A percentile compares a stretch with the other conserved stretches of the same genome.
phyloP scores from a whole-genome alignment of 148 eudicot species.

The Beta vulgaris region DNA sequence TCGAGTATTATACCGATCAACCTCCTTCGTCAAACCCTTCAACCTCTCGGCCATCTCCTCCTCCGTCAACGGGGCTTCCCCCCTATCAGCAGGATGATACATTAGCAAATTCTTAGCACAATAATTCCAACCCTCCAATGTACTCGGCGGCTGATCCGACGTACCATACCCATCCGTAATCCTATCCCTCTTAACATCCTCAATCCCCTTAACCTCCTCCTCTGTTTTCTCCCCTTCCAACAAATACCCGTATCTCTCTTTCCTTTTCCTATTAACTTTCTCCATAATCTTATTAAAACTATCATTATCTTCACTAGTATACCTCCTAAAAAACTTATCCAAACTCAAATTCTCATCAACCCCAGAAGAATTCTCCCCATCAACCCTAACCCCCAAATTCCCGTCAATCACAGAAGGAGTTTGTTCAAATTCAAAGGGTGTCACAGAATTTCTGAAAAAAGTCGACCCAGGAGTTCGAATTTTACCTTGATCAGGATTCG shows the following conservation, averaged over 20 bases:
- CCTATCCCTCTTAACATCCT: slow-evolving; percentile 61
- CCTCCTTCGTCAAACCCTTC: slow-evolving; percentile 77
- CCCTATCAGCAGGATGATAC: slow-evolving; percentile 87
- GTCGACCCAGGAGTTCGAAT: slow-evolving; percentile 68
- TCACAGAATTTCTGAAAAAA: slow-evolving; percentile 41
- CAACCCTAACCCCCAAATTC: slow-evolving; percentile 14
- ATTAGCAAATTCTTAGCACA: slow-evolving; percentile 79
- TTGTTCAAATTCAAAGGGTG: slow-evolving; percentile 53
- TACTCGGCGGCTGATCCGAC: slow-evolving; percentile 70
- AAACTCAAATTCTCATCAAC: slow-evolving; percentile 45
- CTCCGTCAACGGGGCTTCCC: slow-evolving; percentile 67
- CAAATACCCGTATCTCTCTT: slow-evolving; percentile 67
- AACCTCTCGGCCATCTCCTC: slow-evolving; percentile 64
- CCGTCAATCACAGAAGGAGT: slow-evolving; percentile 35
- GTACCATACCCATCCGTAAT: slow-evolving; percentile 94
- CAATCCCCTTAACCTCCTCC: slow-evolving; percentile 44
- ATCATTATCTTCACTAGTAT: slow-evolving; percentile 90
- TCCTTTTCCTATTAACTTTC: slow-evolving; percentile 77
- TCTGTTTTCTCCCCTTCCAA: slow-evolving; percentile 59
- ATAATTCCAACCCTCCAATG: slow-evolving; percentile 77
- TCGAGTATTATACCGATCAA: slow-evolving; percentile 60
- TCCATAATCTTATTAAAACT: slow-evolving; percentile 72
- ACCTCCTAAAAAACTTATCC: slow-evolving; percentile 73
- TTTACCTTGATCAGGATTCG: slow-evolving; percentile 32
- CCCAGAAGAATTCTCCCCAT: slow-evolving; percentile 28